Conservation (phyloP, 345 rosid species). For the Lumnitzera racemosa region DNA sequence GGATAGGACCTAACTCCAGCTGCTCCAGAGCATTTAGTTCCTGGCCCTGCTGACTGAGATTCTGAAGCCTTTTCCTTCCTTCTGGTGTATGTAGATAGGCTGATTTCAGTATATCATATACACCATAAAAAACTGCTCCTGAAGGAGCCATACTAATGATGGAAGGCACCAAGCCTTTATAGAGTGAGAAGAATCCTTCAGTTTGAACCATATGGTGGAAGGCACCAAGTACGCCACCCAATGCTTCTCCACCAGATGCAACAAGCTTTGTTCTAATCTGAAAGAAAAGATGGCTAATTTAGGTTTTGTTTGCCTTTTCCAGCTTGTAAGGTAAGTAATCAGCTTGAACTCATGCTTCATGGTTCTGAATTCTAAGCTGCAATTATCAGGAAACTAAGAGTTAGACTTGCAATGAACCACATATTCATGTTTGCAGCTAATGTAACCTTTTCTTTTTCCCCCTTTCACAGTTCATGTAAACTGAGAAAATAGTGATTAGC, state of each 20-base stretch:
- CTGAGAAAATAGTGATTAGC: too few species aligned
- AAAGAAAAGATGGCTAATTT: not conserved
- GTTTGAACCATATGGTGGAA: conserved; percentile 67
- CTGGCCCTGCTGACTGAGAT: conserved; percentile 53
- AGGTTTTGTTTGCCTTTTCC: not conserved
- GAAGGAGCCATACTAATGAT: conserved; percentile 83
- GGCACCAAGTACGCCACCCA: conserved; percentile 74
- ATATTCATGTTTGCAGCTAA: too few species aligned
- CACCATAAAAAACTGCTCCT: conserved; percentile 90
- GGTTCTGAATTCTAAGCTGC: too few species aligned
- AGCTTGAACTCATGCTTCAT: too few species aligned
- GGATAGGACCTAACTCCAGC: conserved; percentile 69
- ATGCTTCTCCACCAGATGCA: conserved; percentile 92
- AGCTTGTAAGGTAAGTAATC: too few species aligned
- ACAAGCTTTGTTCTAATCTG: conserved; percentile 79
- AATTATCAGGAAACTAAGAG: too few species aligned
- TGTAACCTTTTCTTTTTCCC: too few species aligned
- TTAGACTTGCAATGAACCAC: too few species aligned
- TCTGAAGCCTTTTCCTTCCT: conserved; percentile 59
- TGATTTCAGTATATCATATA: conserved; percentile 76
- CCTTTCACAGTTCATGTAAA: too few species aligned
- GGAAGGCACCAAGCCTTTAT: conserved; percentile 80
- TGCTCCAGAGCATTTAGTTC: conserved; percentile 67
- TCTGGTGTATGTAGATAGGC: conserved; percentile 74
- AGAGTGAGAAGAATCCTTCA: conserved; percentile 86